phyloP scores from a whole-genome alignment of 2,329 filamentous ascomycete genomes.

The Trichoderma koningii region DNA sequence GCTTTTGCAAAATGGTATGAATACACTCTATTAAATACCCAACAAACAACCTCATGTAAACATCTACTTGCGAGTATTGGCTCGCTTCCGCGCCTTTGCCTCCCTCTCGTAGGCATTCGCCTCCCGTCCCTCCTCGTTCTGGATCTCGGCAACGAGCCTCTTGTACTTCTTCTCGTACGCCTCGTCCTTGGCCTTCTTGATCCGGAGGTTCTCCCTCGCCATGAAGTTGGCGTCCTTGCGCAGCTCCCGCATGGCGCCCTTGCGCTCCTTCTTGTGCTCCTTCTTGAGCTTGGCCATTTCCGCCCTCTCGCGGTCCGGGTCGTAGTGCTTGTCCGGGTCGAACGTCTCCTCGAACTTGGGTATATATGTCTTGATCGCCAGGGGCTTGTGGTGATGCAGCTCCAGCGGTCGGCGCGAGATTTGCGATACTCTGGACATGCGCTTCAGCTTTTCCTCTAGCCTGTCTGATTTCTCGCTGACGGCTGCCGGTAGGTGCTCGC shows the following conservation, averaged over 20 bases:
- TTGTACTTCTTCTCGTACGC: constrained; percentile 97
- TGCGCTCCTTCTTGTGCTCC: constrained; percentile 93
- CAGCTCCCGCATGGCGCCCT: constrained; percentile 90
- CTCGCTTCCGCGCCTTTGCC: constrained; percentile 72
- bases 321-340: constrained; percentile 96
- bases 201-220: constrained; percentile 80
- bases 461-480: constrained; percentile 47
- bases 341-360: constrained; percentile 97
- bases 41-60: neutral
- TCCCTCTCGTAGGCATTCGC: constrained; percentile 87
- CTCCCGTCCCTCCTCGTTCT: constrained; percentile 86
- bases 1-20: neutral
- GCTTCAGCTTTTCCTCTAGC: constrained; percentile 49
- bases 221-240: constrained; percentile 95
- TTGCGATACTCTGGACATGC: constrained; percentile 62
- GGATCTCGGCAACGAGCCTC: constrained; percentile 89
- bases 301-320: constrained; percentile 86
- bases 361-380: constrained; percentile 83
- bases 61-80: constrained; percentile 39
- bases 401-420: constrained; percentile 75
- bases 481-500: constrained; percentile 51
- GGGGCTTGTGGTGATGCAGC: constrained; percentile 84
- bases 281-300: constrained; percentile 81
- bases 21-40: constrained; percentile 21
- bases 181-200: constrained; percentile 91